Conservation (phyloP, 768 basidiomycete species). For the Rhizopogon sp. region DNA sequence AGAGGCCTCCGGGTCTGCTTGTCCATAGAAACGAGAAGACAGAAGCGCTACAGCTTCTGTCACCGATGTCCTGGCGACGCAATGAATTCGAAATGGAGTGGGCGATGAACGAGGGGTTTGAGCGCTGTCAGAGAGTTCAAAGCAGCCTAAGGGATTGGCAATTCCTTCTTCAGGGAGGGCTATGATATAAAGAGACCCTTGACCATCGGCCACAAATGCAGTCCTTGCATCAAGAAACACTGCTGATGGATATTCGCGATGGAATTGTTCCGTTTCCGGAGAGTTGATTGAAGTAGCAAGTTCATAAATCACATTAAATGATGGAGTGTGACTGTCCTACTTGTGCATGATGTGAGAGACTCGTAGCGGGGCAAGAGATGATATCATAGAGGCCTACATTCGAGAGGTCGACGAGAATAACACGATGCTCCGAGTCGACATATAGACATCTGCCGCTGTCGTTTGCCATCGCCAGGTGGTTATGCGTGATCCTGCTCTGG, state of each 20-base stretch:
- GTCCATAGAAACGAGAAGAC: constrained; percentile 52
- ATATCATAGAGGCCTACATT: constrained; percentile 40
- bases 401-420: constrained; percentile 54
- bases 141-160: constrained; percentile 47
- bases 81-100: constrained; percentile 36
- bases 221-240: constrained; percentile 46
- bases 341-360: constrained; percentile 18
- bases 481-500: constrained; percentile 79
- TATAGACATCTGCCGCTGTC: constrained; percentile 52
- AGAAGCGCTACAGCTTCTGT: constrained; percentile 42
- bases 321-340: constrained; percentile 49
- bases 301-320: constrained; percentile 53
- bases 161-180: constrained; percentile 33
- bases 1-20: constrained; percentile 13
- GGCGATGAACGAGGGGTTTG: constrained; percentile 16
- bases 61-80: constrained; percentile 31
- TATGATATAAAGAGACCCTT: constrained; percentile 62
- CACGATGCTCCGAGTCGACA: constrained; percentile 57
- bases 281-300: constrained; percentile 51
- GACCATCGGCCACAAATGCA: constrained; percentile 64
- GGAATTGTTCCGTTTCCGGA: constrained; percentile 32
- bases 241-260: constrained; percentile 73
- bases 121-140: constrained; percentile 33
- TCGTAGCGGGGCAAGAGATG: not conserved
- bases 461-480: constrained; percentile 59